Conservation (phyloP, 2,329 filamentous ascomycete species). For the Aspergillus persii region DNA sequence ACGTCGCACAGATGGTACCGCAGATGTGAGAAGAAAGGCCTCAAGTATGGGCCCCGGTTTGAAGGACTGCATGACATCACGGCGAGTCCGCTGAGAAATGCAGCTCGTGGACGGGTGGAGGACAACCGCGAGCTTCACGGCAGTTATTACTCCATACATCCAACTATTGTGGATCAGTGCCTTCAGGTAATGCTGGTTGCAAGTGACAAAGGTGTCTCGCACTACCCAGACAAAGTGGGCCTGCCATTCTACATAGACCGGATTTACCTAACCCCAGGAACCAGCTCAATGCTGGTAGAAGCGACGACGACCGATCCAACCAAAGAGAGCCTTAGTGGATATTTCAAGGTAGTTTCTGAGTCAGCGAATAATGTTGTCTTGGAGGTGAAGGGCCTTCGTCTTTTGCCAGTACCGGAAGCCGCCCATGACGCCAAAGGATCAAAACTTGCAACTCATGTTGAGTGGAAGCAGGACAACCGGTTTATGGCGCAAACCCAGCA, state of each 20-base stretch:
- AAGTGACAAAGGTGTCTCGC: constrained; percentile 1
- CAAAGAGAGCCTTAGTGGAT: neutral
- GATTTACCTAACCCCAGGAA: neutral
- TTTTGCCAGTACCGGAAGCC: neutral
- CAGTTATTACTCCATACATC: constrained; percentile 7
- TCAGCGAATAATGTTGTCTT: neutral
- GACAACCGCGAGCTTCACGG: neutral
- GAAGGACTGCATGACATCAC: constrained; percentile 6
- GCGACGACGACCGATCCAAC: neutral
- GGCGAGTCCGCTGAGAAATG: constrained; percentile 1
- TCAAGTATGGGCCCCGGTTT: constrained; percentile 8
- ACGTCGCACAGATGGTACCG: constrained; percentile 8
- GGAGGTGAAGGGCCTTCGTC: neutral
- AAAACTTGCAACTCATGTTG: neutral
- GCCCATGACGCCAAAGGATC: neutral
- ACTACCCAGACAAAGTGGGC: constrained; percentile 1
- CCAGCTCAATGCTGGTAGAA: neutral
- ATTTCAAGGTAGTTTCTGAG: constrained; percentile 2
- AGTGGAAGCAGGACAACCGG: constrained; percentile 1
- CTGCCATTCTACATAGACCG: constrained; percentile 1
- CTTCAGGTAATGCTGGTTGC: constrained; percentile 9
- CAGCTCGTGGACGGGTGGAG: constrained; percentile 1
- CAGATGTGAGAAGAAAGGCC: constrained; percentile 1
- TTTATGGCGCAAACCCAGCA: neutral
- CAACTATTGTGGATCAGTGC: constrained; percentile 10